These are phyloP conservation scores for Brassica juncea DNA, from an alignment of 345 rosid genomes.

Conservation along the genomic window DNA sequence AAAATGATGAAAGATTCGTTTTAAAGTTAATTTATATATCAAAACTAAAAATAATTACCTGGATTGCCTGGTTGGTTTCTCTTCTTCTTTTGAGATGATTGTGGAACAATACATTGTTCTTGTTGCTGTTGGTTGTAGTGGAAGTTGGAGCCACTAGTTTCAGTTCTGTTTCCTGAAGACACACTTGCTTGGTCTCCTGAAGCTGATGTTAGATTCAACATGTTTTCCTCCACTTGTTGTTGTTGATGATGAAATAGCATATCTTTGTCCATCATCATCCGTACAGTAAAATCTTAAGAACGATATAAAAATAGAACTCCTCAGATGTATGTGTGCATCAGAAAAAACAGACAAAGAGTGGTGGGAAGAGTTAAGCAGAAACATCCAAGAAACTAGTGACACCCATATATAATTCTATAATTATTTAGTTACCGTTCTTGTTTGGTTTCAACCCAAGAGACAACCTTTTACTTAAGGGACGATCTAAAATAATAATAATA, in stretches of 20 bases:
- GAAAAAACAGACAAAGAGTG: slow-evolving; percentile 19
- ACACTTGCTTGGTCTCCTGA: slow-evolving; percentile 67
- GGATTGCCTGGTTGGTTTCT: slow-evolving; percentile 94
- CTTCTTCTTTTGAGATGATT: slow-evolving; percentile 52
- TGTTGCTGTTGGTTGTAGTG: slow-evolving; percentile 29
- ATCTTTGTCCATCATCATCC: slow-evolving; percentile 49
- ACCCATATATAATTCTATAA: background rate
- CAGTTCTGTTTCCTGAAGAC: slow-evolving; percentile 56
- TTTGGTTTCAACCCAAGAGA: slow-evolving; percentile 68
- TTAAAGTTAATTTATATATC: background rate
- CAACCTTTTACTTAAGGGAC: slow-evolving; percentile 41
- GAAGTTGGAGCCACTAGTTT: slow-evolving; percentile 35
- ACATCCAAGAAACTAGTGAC: background rate
- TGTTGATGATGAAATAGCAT: slow-evolving; percentile 47
- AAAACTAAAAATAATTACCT: slow-evolving; percentile 43
- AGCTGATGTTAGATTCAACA: slow-evolving; percentile 72
- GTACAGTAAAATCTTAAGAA: background rate
- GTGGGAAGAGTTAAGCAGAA: slow-evolving; percentile 23
- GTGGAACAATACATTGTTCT: slow-evolving; percentile 49
- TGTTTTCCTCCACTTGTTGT: slow-evolving; percentile 53
- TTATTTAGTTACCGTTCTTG: slow-evolving; percentile 12
- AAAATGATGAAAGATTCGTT: slow-evolving; percentile 2
- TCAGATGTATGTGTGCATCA: slow-evolving; percentile 35
- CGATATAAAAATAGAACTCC: background rate
- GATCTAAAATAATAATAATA: slow-evolving; percentile 5